Percentiles rank a stretch among this genome's conserved stretches.
Conservation (phyloP, 495 filamentous ascomycete genomes). For the Stereocaulon alpinum region DNA sequence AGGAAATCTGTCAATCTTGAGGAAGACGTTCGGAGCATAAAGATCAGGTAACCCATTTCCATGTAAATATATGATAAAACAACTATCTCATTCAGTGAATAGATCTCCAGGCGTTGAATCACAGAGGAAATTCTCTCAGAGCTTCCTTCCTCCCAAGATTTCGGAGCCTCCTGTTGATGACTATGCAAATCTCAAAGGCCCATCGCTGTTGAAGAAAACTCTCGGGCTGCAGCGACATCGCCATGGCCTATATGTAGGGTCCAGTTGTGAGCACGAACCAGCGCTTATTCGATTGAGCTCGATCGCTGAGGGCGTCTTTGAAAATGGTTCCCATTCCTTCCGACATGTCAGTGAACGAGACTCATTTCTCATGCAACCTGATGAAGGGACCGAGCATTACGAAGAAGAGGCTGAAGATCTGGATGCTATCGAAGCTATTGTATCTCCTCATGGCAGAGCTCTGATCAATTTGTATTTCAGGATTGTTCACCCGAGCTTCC, state of each 20-base stretch:
- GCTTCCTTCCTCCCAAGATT: neutral
- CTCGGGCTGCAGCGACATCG: conserved; percentile 52
- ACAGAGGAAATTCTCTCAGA: neutral
- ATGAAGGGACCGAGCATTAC: conserved; percentile 15
- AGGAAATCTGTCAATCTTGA: conserved; percentile 32
- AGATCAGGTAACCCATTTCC: neutral
- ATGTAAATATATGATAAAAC: neutral
- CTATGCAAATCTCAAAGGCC: conserved; percentile 30
- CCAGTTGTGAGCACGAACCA: conserved; percentile 27
- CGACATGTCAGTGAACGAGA: conserved; percentile 13
- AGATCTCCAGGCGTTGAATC: neutral
- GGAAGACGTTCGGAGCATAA: conserved; percentile 7
- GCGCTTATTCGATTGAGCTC: neutral
- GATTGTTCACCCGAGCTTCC: conserved; percentile 69
- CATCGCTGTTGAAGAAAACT: conserved; percentile 51
- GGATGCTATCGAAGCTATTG: conserved; percentile 58
- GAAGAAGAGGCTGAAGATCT: conserved; percentile 43
- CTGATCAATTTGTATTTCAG: conserved; percentile 72
- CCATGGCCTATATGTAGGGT: conserved; percentile 55
- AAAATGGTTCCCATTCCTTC: conserved; percentile 7
- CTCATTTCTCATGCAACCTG: conserved; percentile 15
- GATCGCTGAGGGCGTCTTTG: neutral
- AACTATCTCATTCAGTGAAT: neutral
- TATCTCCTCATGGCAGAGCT: conserved; percentile 56
- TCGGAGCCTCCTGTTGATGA: conserved; percentile 21